These are phyloP conservation scores for Gnaphalium uliginosum DNA, from an alignment of 129 eudicot genomes.

Conservation along the genomic window DNA sequence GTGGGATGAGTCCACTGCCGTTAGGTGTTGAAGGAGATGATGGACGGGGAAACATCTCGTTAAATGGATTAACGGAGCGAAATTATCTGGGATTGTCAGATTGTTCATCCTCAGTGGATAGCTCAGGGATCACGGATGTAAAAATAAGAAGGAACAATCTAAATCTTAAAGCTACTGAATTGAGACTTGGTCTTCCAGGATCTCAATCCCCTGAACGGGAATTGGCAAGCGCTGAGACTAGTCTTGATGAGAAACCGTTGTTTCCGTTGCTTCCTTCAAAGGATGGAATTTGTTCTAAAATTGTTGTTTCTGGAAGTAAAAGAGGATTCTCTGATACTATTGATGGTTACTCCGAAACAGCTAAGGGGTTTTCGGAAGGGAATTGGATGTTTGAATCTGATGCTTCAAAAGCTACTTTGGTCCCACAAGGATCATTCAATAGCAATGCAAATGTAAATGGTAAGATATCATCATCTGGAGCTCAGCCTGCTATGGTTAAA, in stretches of 20 bases:
- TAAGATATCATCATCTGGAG: conserved; percentile 39
- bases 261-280: conserved; percentile 74
- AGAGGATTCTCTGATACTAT: conserved; percentile 78
- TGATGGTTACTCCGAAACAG: neutral
- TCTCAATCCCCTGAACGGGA: conserved; percentile 73
- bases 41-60: conserved; percentile 46
- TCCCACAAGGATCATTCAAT: conserved; percentile 40
- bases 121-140: conserved; percentile 49
- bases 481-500: conserved; percentile 45
- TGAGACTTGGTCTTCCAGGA: conserved; percentile 85
- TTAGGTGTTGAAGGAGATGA: conserved; percentile 66
- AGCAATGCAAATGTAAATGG: conserved; percentile 41
- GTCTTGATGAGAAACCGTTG: conserved; percentile 66
- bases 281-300: conserved; percentile 59
- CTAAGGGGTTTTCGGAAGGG: conserved; percentile 37
- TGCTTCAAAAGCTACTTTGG: conserved; percentile 37
- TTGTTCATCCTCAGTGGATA: conserved; percentile 67
- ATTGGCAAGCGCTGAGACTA: conserved; percentile 33
- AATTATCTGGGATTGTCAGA: conserved; percentile 84
- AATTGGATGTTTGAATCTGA: conserved; percentile 67
- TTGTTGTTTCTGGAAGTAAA: conserved; percentile 71
- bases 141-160: conserved; percentile 47
- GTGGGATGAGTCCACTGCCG: conserved; percentile 72
- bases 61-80: conserved; percentile 53
- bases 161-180: conserved; percentile 78